A percentile compares a stretch with the other conserved stretches of the same genome.
Evolutionary conservation across 805 yeast species (phyloP).

Genomic region (Candida insectorum): DNA sequence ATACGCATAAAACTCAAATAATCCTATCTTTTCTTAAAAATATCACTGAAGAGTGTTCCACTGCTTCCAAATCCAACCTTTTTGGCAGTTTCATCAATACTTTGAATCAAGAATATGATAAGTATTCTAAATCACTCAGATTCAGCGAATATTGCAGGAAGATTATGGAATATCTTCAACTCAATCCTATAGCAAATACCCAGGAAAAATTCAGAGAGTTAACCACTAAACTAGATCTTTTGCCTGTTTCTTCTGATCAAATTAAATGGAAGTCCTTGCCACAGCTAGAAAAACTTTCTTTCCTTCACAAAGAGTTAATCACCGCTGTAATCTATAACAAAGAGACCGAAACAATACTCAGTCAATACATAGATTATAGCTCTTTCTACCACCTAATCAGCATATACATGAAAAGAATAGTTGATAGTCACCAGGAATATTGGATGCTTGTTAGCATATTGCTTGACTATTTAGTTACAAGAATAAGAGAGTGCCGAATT

Average conservation of each 20-base stretch:
- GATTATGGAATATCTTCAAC: slow-evolving; percentile 16
- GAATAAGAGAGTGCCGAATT: slow-evolving; percentile 18
- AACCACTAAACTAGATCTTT: slow-evolving; percentile 9
- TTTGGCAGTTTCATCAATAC: slow-evolving; percentile 1
- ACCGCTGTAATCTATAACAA: slow-evolving; percentile 12
- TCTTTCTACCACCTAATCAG: slow-evolving; percentile 25
- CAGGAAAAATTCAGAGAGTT: slow-evolving; percentile 7
- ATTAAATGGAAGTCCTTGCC: slow-evolving; percentile 15
- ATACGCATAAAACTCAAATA: slow-evolving; percentile 7
- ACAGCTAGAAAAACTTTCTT: slow-evolving; percentile 19
- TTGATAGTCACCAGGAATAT: slow-evolving; percentile 16
- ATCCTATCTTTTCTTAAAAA: slow-evolving; percentile 2
- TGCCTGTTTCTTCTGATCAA: slow-evolving; percentile 9
- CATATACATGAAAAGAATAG: slow-evolving; percentile 24
- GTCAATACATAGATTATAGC: slow-evolving; percentile 16
- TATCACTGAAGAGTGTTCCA: not conserved
- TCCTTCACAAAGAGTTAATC: slow-evolving; percentile 24
- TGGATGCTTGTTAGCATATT: slow-evolving; percentile 29
- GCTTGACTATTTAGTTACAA: slow-evolving; percentile 16
- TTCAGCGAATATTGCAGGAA: slow-evolving; percentile 29
- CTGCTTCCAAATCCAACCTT: not conserved
- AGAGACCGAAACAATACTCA: slow-evolving; percentile 17
- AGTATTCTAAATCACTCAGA: slow-evolving; percentile 17
- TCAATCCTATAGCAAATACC: slow-evolving; percentile 1
- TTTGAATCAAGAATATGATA: slow-evolving; percentile 25